Percentiles rank a stretch among this genome's conserved stretches.
These are phyloP conservation scores for Pythium sukuiense DNA, from an alignment of 352 stramenopile species.

Conservation along the genomic window DNA sequence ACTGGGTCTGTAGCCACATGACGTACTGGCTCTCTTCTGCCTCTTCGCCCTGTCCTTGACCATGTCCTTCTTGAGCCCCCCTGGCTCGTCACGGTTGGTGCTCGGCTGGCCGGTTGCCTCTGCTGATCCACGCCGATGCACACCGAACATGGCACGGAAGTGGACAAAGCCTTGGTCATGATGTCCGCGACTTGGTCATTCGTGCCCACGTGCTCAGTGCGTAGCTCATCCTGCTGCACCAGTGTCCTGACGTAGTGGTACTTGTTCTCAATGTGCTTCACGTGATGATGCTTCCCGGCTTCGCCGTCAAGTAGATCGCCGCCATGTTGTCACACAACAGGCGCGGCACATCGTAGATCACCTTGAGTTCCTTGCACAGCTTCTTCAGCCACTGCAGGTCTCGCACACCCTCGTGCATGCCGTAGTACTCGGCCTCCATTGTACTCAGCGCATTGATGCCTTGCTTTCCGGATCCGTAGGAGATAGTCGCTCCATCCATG, in stretches of 20 bases:
- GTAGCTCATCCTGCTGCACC: constrained; percentile 11
- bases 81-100: too few species aligned
- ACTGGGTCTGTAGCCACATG: too few species aligned
- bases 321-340: constrained; percentile 27
- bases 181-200: constrained; percentile 31
- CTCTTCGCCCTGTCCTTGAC: too few species aligned
- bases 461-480: constrained; percentile 32
- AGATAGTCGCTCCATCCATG: constrained; percentile 26
- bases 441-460: constrained; percentile 31
- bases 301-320: constrained; percentile 18
- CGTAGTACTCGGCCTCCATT: constrained; percentile 31
- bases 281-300: constrained; percentile 30
- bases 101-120: too few species aligned
- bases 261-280: constrained; percentile 32
- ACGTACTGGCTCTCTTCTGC: too few species aligned
- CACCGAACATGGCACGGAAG: constrained; percentile 21
- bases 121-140: background rate
- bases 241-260: constrained; percentile 24
- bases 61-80: too few species aligned
- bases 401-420: constrained; percentile 28
- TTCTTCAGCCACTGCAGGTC: constrained; percentile 28
- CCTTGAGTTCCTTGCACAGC: constrained; percentile 22
- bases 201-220: constrained; percentile 9
- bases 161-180: constrained; percentile 27
- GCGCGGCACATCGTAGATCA: constrained; percentile 3